These are phyloP conservation scores for Dactylis glomerata DNA, from an alignment of 176 grass and related monocot genomes.

Conservation along the genomic window DNA sequence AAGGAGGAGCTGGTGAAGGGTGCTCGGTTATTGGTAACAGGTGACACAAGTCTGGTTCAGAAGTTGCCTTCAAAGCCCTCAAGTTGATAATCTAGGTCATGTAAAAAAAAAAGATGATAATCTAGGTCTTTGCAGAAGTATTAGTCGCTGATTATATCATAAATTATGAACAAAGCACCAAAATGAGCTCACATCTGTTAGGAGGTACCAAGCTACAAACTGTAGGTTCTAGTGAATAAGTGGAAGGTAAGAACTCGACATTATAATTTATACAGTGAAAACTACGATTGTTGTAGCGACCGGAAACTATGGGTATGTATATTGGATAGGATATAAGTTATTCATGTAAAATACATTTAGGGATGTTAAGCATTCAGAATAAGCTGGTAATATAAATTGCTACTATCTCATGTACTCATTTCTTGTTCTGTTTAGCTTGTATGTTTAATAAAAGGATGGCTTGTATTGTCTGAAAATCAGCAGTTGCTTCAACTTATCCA, in stretches of 20 bases:
- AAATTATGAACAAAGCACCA: background rate
- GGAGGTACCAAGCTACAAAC: background rate
- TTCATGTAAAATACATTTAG: conserved; percentile 35
- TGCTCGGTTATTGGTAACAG: conserved; percentile 68
- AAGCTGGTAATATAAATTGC: conserved; percentile 19
- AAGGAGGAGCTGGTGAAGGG: conserved; percentile 96
- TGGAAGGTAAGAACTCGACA: conserved; percentile 10
- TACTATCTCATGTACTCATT: background rate
- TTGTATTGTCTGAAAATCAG: background rate
- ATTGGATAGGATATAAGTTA: conserved; percentile 27
- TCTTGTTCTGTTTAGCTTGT: background rate
- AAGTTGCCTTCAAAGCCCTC: conserved; percentile 48
- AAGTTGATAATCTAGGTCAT: conserved; percentile 35
- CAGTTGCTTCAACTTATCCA: background rate
- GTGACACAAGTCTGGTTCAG: conserved; percentile 44
- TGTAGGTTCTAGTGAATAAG: conserved; percentile 1
- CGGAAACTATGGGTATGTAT: background rate
- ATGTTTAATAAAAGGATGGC: background rate
- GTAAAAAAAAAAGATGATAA: too few species aligned
- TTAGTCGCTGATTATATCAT: background rate
- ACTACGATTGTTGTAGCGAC: conserved; percentile 13
- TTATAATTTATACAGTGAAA: conserved; percentile 1
- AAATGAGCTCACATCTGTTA: conserved; percentile 10
- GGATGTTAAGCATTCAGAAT: conserved; percentile 20
- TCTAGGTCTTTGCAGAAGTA: conserved; percentile 11